Base-by-base conservation (phyloP, 2,329 filamentous ascomycete species). In the Macrophomina tecta region DNA sequence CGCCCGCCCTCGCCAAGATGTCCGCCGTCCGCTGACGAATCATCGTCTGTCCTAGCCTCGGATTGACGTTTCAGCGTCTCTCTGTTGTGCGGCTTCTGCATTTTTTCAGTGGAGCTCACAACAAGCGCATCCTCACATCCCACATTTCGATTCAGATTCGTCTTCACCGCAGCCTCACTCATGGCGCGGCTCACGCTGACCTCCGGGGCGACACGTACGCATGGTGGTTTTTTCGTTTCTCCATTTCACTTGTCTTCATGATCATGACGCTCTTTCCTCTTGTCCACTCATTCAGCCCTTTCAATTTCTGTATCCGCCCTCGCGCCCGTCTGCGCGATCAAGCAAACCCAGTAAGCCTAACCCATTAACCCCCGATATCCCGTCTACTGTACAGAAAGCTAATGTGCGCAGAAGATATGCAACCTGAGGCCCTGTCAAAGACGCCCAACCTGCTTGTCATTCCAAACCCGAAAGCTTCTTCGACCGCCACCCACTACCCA, bases 331-430 rank as follows among this genome's bases (percentile, higher is more conserved):
- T 49, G 58, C 58, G 36, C 58, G 32, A 62, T 18, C 34, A 48
- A 34, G 30, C 58, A 51, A 49, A 62, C 8, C 45, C 58, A 49
- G 58, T 38, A 62, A 34, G 58, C 58, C 58, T 49, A 51, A 32
- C 42, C 58, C 48, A 64, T 53, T 52, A 53, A 64, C 30, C 48
- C 30, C 48, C 28, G n/a, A 52, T 49, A 42, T 30, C 61, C 48
- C 9, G 18, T 64, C 61, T 64, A 64, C 48, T 64, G 61, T 64
- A 64, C 61, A 64, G 34, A 52, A 40, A 42, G 49, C 48, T 53
- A 30, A 64, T 45, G 42, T 64, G 48, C 53, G 48, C 32, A 42
- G 38, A 53, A 64, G 40, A 28, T 53, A 36, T 40, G 61, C 48
- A 64, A 53, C 61, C 46, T 45, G 36, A 53, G 49, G 38, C 61